Conservation (phyloP, 1,139 yeast species). For the Candida frijolesensis region DNA sequence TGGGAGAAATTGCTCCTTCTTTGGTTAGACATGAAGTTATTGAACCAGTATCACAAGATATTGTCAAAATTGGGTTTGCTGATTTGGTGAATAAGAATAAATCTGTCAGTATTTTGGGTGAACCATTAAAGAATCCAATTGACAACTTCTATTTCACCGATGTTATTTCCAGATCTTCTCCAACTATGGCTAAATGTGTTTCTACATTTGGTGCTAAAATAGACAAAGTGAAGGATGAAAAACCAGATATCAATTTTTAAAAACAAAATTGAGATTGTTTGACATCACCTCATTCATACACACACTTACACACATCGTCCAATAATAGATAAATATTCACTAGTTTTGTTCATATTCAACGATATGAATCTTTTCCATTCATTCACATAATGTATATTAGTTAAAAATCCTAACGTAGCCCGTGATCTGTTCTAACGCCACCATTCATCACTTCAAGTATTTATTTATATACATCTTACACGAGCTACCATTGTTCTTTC, state of each 20-base stretch:
- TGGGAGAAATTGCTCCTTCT: conserved; percentile 81
- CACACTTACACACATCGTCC: neutral
- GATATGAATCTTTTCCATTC: too few species aligned
- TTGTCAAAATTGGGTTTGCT: conserved; percentile 62
- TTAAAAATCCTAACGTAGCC: too few species aligned
- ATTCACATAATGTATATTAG: too few species aligned
- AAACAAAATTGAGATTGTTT: neutral
- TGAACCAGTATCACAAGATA: conserved; percentile 64
- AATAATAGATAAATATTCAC: too few species aligned
- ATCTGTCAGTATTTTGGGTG: conserved; percentile 45
- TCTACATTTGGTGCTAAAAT: conserved; percentile 66
- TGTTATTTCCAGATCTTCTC: conserved; percentile 83
- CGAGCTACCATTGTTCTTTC: neutral
- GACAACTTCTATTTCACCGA: conserved; percentile 88
- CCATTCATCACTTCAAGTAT: too few species aligned
- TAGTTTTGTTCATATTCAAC: too few species aligned
- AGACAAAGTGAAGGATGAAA: conserved; percentile 58
- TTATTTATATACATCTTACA: neutral
- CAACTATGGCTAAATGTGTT: conserved; percentile 87
- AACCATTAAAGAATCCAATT: conserved; percentile 66
- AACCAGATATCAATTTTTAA: conserved; percentile 41
- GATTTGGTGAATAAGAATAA: conserved; percentile 44
- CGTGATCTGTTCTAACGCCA: too few species aligned
- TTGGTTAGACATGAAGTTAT: conserved; percentile 74
- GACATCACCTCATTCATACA: neutral